These are phyloP conservation scores for Trifolium fragiferum DNA, from an alignment of 306 rosid genomes.

Conservation along the genomic window DNA sequence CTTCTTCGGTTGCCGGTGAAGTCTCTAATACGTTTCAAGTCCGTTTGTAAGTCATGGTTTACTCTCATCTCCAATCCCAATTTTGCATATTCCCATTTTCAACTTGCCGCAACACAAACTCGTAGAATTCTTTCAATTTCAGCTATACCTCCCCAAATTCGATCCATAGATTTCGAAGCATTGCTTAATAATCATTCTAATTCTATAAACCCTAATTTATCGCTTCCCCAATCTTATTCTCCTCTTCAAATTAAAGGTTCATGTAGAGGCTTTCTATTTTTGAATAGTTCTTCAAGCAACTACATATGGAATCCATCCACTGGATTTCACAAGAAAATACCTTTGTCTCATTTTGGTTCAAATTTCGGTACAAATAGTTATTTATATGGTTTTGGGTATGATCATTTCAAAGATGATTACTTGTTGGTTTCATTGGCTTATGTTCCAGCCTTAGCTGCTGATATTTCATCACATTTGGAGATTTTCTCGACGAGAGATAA, in stretches of 20 bases:
- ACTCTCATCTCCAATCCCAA: background rate
- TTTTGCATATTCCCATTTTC: background rate
- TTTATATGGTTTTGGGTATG: background rate
- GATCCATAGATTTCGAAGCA: background rate
- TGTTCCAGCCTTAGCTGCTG: too few relatives aligned
- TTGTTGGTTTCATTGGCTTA: background rate
- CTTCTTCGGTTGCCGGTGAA: too few relatives aligned
- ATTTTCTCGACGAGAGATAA: constrained; percentile 1
- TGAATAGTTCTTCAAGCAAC: background rate
- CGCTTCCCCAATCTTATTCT: background rate
- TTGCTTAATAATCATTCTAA: too few relatives aligned
- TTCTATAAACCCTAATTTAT: background rate
- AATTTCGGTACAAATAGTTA: background rate
- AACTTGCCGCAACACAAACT: background rate
- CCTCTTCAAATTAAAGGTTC: background rate
- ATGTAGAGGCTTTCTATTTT: background rate
- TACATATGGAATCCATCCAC: background rate
- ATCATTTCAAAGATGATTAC: constrained; percentile 10
- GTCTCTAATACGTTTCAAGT: background rate
- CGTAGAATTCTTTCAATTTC: background rate
- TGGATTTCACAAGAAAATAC: background rate
- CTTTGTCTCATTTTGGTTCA: background rate
- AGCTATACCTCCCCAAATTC: background rate
- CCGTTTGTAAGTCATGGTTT: background rate
- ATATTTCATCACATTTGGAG: background rate